phyloP scores from a whole-genome alignment of 768 basidiomycete genomes.

The Amanita muscaria region DNA sequence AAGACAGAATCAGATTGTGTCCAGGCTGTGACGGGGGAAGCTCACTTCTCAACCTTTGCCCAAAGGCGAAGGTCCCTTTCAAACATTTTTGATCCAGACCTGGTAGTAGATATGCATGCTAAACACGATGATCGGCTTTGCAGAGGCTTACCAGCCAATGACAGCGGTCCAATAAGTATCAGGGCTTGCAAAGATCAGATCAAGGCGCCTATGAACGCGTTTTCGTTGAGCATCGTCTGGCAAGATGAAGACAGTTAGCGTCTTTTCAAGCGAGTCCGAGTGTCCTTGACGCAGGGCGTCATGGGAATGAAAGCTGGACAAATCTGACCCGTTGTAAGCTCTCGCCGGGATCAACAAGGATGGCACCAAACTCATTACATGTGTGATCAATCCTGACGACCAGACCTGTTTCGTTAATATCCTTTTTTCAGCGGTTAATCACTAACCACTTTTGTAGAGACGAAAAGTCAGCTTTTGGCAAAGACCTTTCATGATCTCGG shows the following conservation, averaged over 20 bases:
- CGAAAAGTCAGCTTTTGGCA: conserved; percentile 49
- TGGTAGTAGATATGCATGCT: conserved; percentile 16
- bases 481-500: conserved; percentile 47
- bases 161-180: conserved; percentile 84
- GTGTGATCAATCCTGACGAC: conserved; percentile 64
- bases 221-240: conserved; percentile 31
- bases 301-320: conserved; percentile 51
- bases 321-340: conserved; percentile 30
- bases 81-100: conserved; percentile 88
- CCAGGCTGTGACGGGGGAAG: not conserved
- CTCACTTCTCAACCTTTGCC: conserved; percentile 58
- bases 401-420: not conserved
- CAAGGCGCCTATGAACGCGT: conserved; percentile 59
- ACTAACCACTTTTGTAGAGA: conserved; percentile 46
- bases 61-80: conserved; percentile 74
- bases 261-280: conserved; percentile 80
- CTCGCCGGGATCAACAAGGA: conserved; percentile 9
- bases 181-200: conserved; percentile 73
- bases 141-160: conserved; percentile 64
- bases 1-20: not conserved
- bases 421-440: not conserved
- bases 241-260: conserved; percentile 68
- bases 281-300: conserved; percentile 48
- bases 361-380: conserved; percentile 64
- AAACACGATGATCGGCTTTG: not conserved